Evolutionary conservation across 1,284 basidiomycete species (phyloP).

Genomic region (Ceratobasidium sp.): DNA sequence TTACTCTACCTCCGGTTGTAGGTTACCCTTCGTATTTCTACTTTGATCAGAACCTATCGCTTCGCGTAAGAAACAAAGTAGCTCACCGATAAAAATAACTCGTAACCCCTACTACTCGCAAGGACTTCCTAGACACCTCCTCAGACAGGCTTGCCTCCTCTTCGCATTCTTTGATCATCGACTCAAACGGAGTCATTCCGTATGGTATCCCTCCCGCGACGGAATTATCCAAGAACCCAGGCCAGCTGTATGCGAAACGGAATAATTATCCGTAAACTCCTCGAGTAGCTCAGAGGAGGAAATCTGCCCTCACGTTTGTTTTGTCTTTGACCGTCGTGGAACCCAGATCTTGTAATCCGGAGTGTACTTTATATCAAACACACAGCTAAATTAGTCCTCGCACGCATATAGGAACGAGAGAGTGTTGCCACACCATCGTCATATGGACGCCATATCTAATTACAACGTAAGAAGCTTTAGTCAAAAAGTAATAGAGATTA

Average conservation of each 20-base stretch:
- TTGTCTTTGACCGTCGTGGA: conserved; percentile 84
- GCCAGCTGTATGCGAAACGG: conserved; percentile 68
- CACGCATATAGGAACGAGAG: conserved; percentile 59
- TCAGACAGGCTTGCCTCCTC: conserved; percentile 88
- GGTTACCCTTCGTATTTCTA: conserved; percentile 75
- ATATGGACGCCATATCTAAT: conserved; percentile 74
- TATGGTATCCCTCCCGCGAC: conserved; percentile 82
- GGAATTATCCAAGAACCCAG: conserved; percentile 80
- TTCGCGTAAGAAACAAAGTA: conserved; percentile 44
- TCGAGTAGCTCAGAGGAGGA: not conserved
- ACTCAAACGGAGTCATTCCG: conserved; percentile 78
- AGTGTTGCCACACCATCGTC: conserved; percentile 60
- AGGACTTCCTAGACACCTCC: conserved; percentile 65
- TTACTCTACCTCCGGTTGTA: conserved; percentile 88
- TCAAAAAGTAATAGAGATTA: not conserved
- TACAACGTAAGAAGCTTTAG: too few relatives aligned
- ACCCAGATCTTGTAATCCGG: conserved; percentile 80
- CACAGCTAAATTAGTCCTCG: conserved; percentile 49
- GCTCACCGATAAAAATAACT: conserved; percentile 75
- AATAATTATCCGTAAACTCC: conserved; percentile 34
- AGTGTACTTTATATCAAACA: conserved; percentile 53
- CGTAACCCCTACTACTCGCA: conserved; percentile 69
- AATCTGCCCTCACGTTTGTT: conserved; percentile 88
- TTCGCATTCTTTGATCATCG: conserved; percentile 90
- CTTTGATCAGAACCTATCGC: conserved; percentile 42